A percentile compares a stretch with the other conserved stretches of the same genome.
Conservation (phyloP, 805 yeast genomes). For the Candida xyloterini region DNA sequence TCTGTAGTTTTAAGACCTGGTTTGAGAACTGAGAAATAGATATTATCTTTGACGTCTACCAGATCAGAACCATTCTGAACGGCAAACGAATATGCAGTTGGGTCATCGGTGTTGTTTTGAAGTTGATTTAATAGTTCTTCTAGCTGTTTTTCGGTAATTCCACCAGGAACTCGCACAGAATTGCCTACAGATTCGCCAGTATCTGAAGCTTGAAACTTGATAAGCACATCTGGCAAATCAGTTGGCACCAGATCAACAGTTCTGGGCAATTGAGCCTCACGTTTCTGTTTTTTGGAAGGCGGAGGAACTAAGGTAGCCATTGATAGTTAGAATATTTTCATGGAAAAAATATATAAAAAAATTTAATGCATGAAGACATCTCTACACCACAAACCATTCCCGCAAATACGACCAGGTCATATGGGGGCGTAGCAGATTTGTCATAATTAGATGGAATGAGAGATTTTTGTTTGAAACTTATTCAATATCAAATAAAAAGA, state of each 20-base stretch:
- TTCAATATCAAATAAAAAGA: too few species aligned
- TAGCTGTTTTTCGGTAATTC: slow-evolving; percentile 76
- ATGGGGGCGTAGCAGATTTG: too few species aligned
- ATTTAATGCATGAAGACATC: background rate
- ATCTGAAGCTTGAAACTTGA: slow-evolving; percentile 89
- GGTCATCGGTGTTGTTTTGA: slow-evolving; percentile 68
- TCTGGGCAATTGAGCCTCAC: slow-evolving; percentile 76
- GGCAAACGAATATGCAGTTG: slow-evolving; percentile 87
- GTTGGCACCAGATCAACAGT: slow-evolving; percentile 71
- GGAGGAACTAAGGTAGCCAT: slow-evolving; percentile 97
- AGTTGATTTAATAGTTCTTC: slow-evolving; percentile 85
- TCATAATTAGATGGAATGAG: too few species aligned
- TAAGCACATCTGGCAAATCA: slow-evolving; percentile 82
- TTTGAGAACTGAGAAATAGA: slow-evolving; percentile 76
- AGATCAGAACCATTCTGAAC: slow-evolving; percentile 51
- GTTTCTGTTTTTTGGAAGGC: slow-evolving; percentile 82
- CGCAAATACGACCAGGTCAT: too few species aligned
- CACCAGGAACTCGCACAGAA: slow-evolving; percentile 87
- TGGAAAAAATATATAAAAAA: background rate
- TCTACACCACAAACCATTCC: slow-evolving; percentile 2
- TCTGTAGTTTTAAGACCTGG: slow-evolving; percentile 89
- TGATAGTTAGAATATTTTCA: background rate
- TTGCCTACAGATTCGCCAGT: slow-evolving; percentile 86
- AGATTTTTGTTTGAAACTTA: too few species aligned
- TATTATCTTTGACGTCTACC: slow-evolving; percentile 72